phyloP scores from a whole-genome alignment of 768 basidiomycete species.

The Lactarius evosmus region DNA sequence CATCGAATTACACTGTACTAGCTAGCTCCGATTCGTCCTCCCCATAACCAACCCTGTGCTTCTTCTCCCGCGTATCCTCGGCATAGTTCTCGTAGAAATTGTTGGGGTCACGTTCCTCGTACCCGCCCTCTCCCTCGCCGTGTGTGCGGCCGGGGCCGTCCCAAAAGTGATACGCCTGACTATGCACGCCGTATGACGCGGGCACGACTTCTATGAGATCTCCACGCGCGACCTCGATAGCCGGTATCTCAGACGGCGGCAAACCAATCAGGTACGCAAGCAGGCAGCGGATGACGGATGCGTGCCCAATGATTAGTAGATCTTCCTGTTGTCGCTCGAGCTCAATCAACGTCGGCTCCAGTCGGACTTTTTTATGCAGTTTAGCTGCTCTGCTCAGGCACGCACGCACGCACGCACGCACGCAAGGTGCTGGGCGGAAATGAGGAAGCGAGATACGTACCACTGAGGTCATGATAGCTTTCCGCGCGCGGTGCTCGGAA shows the following conservation, averaged over 20 bases:
- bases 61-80: conserved; percentile 41
- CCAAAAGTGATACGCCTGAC: conserved; percentile 90
- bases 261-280: conserved; percentile 91
- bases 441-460: conserved; percentile 40
- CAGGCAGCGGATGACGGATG: conserved; percentile 95
- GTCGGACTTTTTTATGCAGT: conserved; percentile 79
- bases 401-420: conserved; percentile 21
- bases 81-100: conserved; percentile 92
- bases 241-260: conserved; percentile 94
- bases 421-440: conserved; percentile 9
- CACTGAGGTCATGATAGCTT: conserved; percentile 93
- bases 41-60: conserved; percentile 18
- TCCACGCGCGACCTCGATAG: conserved; percentile 94
- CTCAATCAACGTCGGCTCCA: conserved; percentile 92
- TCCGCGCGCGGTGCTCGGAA: conserved; percentile 92
- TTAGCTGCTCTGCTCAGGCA: no score
- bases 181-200: conserved; percentile 85
- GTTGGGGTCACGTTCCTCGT: conserved; percentile 50
- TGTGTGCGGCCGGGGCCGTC: conserved; percentile 73
- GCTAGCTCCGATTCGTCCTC: background rate
- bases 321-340: conserved; percentile 93
- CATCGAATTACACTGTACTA: background rate
- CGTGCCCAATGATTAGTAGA: conserved; percentile 93
- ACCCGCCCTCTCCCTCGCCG: conserved; percentile 34
- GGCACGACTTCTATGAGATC: conserved; percentile 94